Evolutionary conservation across 1,284 basidiomycete species (phyloP).

Genomic region (Trichosporon faecale): DNA sequence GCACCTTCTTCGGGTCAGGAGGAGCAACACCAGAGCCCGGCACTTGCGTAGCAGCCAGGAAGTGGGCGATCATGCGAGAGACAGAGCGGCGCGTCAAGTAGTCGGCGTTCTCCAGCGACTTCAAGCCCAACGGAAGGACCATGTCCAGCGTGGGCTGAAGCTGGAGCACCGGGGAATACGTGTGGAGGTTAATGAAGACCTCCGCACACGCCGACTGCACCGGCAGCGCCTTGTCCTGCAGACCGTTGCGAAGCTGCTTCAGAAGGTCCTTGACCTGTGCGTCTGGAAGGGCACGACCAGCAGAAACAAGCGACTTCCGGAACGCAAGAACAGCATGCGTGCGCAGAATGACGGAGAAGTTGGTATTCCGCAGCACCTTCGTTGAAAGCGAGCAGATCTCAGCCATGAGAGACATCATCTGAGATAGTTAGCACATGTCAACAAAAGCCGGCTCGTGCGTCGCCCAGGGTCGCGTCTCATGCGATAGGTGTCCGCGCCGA

Average conservation of each 20-base stretch:
- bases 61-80: constrained; percentile 72
- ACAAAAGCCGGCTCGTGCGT: neutral
- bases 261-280: constrained; percentile 73
- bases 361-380: constrained; percentile 65
- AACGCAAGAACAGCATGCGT: constrained; percentile 76
- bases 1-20: constrained; percentile 58
- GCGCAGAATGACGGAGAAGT: constrained; percentile 73
- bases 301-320: constrained; percentile 69
- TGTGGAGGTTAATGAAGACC: constrained; percentile 39
- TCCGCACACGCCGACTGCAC: constrained; percentile 81
- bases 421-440: constrained; percentile 5
- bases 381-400: constrained; percentile 69
- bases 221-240: constrained; percentile 79
- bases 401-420: constrained; percentile 93
- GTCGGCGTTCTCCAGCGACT: constrained; percentile 76
- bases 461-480: neutral
- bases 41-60: constrained; percentile 80
- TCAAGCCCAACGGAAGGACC: constrained; percentile 63
- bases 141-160: constrained; percentile 36
- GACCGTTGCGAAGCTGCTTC: constrained; percentile 72
- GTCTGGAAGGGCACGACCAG: constrained; percentile 80
- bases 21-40: constrained; percentile 58
- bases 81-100: constrained; percentile 76
- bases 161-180: constrained; percentile 36
- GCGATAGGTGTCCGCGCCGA: neutral